A percentile compares a stretch with the other conserved stretches of the same genome.
These are phyloP conservation scores for Zymoseptoria pseudotritici DNA, from an alignment of 2,329 filamentous ascomycete species.

Conservation along the genomic window DNA sequence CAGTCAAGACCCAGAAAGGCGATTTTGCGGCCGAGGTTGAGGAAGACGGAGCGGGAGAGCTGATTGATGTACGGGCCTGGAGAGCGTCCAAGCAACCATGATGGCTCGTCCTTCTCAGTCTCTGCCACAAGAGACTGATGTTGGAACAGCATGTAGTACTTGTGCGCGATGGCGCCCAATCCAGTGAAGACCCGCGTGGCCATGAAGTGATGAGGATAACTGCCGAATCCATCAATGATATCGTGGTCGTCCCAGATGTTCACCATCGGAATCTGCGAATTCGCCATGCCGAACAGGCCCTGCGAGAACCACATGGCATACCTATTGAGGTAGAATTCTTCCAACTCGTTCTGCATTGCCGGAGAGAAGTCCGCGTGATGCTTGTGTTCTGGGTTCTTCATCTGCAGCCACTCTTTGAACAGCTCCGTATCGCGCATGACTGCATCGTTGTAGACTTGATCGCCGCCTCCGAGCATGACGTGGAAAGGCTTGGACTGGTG, in stretches of 20 bases:
- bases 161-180: slow-evolving; percentile 85
- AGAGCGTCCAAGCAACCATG: slow-evolving; percentile 73
- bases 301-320: slow-evolving; percentile 97
- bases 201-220: slow-evolving; percentile 86
- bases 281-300: slow-evolving; percentile 86
- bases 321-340: slow-evolving; percentile 77
- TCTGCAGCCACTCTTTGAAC: slow-evolving; percentile 78
- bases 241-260: slow-evolving; percentile 95
- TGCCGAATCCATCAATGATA: slow-evolving; percentile 69
- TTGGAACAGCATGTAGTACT: slow-evolving; percentile 98
- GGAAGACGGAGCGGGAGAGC: slow-evolving; percentile 74
- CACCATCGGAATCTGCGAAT: slow-evolving; percentile 92
- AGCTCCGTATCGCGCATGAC: slow-evolving; percentile 66
- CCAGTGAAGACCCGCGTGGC: slow-evolving; percentile 79
- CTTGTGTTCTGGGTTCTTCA: slow-evolving; percentile 73
- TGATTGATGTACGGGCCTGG: slow-evolving; percentile 89
- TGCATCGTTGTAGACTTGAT: slow-evolving; percentile 92
- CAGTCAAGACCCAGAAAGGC: slow-evolving; percentile 84
- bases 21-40: slow-evolving; percentile 71
- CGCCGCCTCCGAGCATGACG: slow-evolving; percentile 94
- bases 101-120: slow-evolving; percentile 75
- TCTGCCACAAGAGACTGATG: slow-evolving; percentile 83
- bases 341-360: slow-evolving; percentile 81
- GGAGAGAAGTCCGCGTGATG: slow-evolving; percentile 67
- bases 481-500: slow-evolving; percentile 92